phyloP scores from a whole-genome alignment of 1,284 basidiomycete genomes.

The Moesziomyces parantarcticus region DNA sequence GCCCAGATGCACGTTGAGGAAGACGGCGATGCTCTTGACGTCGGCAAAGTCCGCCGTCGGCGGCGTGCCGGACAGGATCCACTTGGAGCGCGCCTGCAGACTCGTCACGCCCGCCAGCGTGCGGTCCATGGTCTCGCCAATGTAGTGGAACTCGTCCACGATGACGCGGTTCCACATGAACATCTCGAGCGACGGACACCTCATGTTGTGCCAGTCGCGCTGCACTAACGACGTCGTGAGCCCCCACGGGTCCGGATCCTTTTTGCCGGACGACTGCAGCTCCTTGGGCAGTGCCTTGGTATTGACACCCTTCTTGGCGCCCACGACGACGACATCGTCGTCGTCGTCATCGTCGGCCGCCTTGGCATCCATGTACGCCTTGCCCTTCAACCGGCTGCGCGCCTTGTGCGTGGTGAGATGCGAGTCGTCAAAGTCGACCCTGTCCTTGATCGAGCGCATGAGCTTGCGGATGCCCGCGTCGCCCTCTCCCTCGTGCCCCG shows the following conservation, averaged over 20 bases:
- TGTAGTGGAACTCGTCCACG: slow-evolving; percentile 94
- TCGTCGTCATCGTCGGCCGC: slow-evolving; percentile 69
- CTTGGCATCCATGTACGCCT: slow-evolving; percentile 47
- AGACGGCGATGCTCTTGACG: slow-evolving; percentile 75
- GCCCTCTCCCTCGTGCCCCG: slow-evolving; percentile 7
- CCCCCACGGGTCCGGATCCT: slow-evolving; percentile 73
- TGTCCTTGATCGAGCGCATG: slow-evolving; percentile 18
- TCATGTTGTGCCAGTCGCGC: slow-evolving; percentile 81
- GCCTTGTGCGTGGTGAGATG: slow-evolving; percentile 51
- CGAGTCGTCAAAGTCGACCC: slow-evolving; percentile 47
- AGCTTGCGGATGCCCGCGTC: slow-evolving; percentile 19
- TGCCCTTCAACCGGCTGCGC: slow-evolving; percentile 45
- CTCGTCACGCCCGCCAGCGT: slow-evolving; percentile 81
- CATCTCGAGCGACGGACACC: slow-evolving; percentile 85
- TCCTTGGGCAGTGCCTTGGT: slow-evolving; percentile 64
- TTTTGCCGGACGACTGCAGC: slow-evolving; percentile 31
- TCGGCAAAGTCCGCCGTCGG: slow-evolving; percentile 90
- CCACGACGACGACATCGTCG: slow-evolving; percentile 65
- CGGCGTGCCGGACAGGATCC: slow-evolving; percentile 96
- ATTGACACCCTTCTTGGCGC: slow-evolving; percentile 48
- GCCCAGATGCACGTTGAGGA: slow-evolving; percentile 59
- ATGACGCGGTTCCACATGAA: slow-evolving; percentile 81
- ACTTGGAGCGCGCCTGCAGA: slow-evolving; percentile 81
- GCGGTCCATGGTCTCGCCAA: slow-evolving; percentile 75
- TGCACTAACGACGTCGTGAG: slow-evolving; percentile 76